Percentiles rank a stretch among this genome's conserved stretches.
Evolutionary conservation across 2,329 filamentous ascomycete genomes (phyloP).

Genomic region (Botrytis deweyae): DNA sequence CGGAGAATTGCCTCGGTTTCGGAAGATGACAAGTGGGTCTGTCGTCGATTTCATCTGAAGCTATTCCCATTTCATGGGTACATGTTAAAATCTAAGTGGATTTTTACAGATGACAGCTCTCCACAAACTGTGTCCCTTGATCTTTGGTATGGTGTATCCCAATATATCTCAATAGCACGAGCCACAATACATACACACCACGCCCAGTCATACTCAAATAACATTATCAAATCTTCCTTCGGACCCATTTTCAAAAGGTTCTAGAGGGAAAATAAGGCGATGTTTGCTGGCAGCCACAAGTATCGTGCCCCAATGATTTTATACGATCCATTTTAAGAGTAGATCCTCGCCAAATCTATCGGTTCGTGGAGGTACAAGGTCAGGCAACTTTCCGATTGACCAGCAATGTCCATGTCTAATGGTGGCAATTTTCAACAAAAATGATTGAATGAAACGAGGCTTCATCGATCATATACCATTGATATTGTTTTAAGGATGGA

Average conservation of each 20-base stretch:
- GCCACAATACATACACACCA: slow-evolving; percentile 2
- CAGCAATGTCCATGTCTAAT: not conserved
- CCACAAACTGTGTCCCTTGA: slow-evolving; percentile 3
- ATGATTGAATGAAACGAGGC: not conserved
- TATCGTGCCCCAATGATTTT: not conserved
- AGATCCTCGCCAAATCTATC: not conserved
- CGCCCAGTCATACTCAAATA: not conserved
- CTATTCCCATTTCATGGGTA: slow-evolving; percentile 21
- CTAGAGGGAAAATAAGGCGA: not conserved
- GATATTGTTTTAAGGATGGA: not conserved
- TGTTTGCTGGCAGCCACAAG: not conserved
- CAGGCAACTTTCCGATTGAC: not conserved
- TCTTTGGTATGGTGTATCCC: slow-evolving; percentile 2
- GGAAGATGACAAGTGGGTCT: not conserved
- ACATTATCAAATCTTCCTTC: slow-evolving; percentile 2
- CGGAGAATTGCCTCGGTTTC: not conserved
- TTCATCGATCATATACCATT: not conserved
- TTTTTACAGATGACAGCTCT: slow-evolving; percentile 11
- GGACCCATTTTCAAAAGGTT: not conserved
- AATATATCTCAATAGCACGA: not conserved
- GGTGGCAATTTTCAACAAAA: not conserved
- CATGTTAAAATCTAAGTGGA: slow-evolving; percentile 10
- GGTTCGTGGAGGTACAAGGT: slow-evolving; percentile 6
- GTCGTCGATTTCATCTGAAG: slow-evolving; percentile 5
- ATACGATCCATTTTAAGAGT: not conserved